phyloP scores from a whole-genome alignment of 2,329 filamentous ascomycete genomes.

The Calonectria ilicicola region DNA sequence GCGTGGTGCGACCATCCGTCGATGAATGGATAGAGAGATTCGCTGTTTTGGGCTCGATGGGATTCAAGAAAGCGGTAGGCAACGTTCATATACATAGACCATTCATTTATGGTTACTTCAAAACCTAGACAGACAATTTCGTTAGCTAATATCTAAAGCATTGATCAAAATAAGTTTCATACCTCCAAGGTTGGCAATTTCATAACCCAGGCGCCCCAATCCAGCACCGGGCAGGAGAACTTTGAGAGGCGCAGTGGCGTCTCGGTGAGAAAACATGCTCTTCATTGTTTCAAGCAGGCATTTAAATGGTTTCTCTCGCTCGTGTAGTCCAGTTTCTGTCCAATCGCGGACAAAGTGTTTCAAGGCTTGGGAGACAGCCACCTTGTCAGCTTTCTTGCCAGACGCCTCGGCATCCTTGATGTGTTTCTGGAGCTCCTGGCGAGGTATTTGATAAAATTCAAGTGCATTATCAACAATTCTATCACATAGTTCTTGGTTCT shows the following conservation, averaged over 20 bases:
- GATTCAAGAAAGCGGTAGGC: slow-evolving; percentile 62
- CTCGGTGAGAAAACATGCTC: slow-evolving; percentile 45
- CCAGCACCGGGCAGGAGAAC: slow-evolving; percentile 66
- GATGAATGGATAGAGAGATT: slow-evolving; percentile 62
- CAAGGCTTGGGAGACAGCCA: slow-evolving; percentile 63
- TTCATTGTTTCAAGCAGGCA: slow-evolving; percentile 52
- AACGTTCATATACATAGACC: slow-evolving; percentile 68
- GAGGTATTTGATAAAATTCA: slow-evolving; percentile 58
- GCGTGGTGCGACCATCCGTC: slow-evolving; percentile 69
- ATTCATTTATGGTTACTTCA: slow-evolving; percentile 68
- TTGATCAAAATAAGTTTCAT: background rate
- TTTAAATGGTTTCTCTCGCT: slow-evolving; percentile 57
- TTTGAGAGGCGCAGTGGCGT: slow-evolving; percentile 40
- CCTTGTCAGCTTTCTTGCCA: slow-evolving; percentile 56
- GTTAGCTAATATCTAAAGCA: background rate
- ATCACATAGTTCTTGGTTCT: slow-evolving; percentile 60
- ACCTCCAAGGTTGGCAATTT: slow-evolving; percentile 59
- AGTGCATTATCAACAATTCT: slow-evolving; percentile 59
- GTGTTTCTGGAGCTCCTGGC: slow-evolving; percentile 58
- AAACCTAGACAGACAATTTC: slow-evolving; percentile 49
- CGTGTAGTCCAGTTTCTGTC: slow-evolving; percentile 59
- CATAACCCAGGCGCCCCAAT: slow-evolving; percentile 63
- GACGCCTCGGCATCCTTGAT: slow-evolving; percentile 52
- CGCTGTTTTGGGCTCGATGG: slow-evolving; percentile 36
- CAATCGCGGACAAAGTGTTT: slow-evolving; percentile 71